A percentile compares a stretch with the other conserved stretches of the same genome.
phyloP scores from a whole-genome alignment of 2,329 filamentous ascomycete species.

The Nemania diffusa region DNA sequence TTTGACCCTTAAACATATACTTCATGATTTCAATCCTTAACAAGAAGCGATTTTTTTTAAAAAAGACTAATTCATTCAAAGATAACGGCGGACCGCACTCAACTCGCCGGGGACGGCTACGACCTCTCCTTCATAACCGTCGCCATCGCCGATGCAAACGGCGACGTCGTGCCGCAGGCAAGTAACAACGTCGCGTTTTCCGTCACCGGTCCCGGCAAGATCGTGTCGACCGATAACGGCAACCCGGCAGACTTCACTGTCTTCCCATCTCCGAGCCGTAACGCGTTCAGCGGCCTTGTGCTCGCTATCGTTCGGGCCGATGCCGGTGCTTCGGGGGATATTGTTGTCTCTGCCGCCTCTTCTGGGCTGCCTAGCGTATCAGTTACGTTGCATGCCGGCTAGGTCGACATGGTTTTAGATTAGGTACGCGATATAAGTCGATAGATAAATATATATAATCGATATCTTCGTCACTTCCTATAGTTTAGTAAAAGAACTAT shows the following conservation, averaged over 20 bases:
- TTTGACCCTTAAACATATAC: no score
- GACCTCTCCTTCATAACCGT: slow-evolving; percentile 61
- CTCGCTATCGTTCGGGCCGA: slow-evolving; percentile 54
- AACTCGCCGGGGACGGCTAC: slow-evolving; percentile 54
- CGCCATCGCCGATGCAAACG: slow-evolving; percentile 56
- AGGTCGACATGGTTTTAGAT: not conserved
- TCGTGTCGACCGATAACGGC: slow-evolving; percentile 64
- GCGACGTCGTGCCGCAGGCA: slow-evolving; percentile 57
- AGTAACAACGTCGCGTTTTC: slow-evolving; percentile 57
- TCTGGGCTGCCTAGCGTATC: slow-evolving; percentile 35
- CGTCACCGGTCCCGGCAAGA: slow-evolving; percentile 55
- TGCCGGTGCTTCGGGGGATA: slow-evolving; percentile 41
- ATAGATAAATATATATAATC: slow-evolving; percentile 11
- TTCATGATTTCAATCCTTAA: not conserved
- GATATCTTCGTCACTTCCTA: not conserved
- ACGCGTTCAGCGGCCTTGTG: slow-evolving; percentile 55
- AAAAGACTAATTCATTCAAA: slow-evolving; percentile 16
- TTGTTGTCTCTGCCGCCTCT: slow-evolving; percentile 41
- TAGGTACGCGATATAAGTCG: not conserved
- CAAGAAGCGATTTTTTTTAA: not conserved
- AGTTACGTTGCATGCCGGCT: slow-evolving; percentile 33
- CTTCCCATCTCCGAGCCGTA: slow-evolving; percentile 54
- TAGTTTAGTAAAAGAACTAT: not conserved
- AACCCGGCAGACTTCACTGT: slow-evolving; percentile 57
- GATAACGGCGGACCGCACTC: slow-evolving; percentile 53